Percentiles rank a stretch among this genome's conserved stretches.
Conservation (phyloP, 768 basidiomycete genomes). For the Russula emetica region DNA sequence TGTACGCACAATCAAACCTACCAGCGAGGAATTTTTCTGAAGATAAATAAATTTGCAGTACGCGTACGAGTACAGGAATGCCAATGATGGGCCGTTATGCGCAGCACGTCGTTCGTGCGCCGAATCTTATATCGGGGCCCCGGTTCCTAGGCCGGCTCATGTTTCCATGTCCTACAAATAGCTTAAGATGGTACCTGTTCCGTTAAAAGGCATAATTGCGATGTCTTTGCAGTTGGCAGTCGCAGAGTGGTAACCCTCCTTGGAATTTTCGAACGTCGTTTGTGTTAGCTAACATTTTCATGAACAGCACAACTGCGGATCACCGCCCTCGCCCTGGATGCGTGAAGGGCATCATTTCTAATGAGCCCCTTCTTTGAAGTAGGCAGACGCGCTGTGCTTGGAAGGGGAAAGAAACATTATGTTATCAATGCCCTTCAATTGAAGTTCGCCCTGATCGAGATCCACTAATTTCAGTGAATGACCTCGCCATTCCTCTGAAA, state of each 20-base stretch:
- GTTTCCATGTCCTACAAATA: not conserved
- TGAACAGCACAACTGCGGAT: not conserved
- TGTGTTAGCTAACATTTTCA: not conserved
- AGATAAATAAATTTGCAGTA: too few species aligned
- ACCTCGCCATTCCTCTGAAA: not conserved
- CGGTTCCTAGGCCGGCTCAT: not conserved
- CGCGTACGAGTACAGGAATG: too few species aligned
- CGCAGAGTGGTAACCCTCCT: not conserved
- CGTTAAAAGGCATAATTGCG: not conserved
- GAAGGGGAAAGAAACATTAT: not conserved
- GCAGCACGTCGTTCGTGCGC: not conserved
- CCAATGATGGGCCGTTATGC: too few species aligned
- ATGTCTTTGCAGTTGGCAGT: slow-evolving; percentile 2
- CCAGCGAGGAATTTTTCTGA: too few species aligned
- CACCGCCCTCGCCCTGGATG: not conserved
- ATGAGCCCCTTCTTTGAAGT: too few species aligned
- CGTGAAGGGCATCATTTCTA: not conserved
- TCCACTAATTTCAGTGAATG: not conserved
- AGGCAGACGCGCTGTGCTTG: too few species aligned
- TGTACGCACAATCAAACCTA: not conserved
- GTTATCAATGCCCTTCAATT: slow-evolving; percentile 1
- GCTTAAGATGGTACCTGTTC: not conserved
- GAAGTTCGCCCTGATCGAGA: slow-evolving; percentile 16
- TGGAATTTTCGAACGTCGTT: not conserved
- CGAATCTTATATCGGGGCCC: not conserved